These are phyloP conservation scores for Nothophytophthora sp. DNA, from an alignment of 352 stramenopile genomes.

Conservation along the genomic window DNA sequence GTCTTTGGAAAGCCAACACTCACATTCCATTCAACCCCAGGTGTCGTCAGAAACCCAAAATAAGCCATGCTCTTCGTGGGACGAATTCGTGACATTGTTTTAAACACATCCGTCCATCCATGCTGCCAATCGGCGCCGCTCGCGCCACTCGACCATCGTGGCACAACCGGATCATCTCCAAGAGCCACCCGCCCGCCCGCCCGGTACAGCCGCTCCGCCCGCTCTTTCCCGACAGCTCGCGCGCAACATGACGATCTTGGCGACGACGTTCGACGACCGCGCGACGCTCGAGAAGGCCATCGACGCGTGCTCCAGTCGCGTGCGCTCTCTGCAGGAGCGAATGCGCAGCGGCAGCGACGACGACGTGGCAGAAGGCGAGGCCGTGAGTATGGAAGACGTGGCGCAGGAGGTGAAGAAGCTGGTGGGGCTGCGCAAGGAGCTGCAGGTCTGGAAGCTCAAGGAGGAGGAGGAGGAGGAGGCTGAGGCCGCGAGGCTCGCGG, in stretches of 20 bases:
- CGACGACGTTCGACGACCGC: slow-evolving; percentile 49
- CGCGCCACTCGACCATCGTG: too few species aligned
- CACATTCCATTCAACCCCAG: too few species aligned
- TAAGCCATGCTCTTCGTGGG: too few species aligned
- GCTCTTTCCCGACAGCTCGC: neutral
- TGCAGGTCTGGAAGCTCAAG: slow-evolving; percentile 52
- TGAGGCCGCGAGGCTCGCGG: slow-evolving; percentile 17
- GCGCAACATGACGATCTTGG: slow-evolving; percentile 7
- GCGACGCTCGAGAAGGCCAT: slow-evolving; percentile 54
- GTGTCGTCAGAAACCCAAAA: too few species aligned
- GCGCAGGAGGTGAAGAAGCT: slow-evolving; percentile 59
- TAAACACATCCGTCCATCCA: too few species aligned
- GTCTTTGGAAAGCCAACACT: too few species aligned
- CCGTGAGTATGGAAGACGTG: slow-evolving; percentile 47
- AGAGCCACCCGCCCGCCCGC: too few species aligned
- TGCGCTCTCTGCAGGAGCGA: slow-evolving; percentile 64
- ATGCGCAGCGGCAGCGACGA: slow-evolving; percentile 36
- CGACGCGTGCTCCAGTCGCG: slow-evolving; percentile 44
- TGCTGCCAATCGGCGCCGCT: too few species aligned
- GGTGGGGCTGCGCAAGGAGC: slow-evolving; percentile 68
- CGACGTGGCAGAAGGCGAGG: slow-evolving; percentile 3
- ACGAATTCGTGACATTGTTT: too few species aligned
- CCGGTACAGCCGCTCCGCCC: too few species aligned
- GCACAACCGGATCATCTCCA: too few species aligned
- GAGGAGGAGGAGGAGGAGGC: slow-evolving; percentile 15